Conservation (phyloP, 148 eudicot species). For the Amaranthus cruentus region DNA sequence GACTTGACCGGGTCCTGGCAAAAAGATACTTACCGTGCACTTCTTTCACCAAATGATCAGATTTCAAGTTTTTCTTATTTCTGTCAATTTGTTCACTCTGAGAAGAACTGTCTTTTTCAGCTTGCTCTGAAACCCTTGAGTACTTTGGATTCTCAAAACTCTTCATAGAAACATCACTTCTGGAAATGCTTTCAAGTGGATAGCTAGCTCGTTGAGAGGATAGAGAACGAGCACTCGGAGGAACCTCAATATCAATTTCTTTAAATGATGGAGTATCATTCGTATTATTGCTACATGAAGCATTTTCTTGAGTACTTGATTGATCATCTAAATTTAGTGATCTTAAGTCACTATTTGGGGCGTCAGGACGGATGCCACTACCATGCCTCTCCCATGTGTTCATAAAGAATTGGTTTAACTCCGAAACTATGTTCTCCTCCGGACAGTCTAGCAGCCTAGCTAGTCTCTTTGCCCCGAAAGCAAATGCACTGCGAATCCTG, state of each 20-base stretch:
- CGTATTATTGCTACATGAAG: conserved; percentile 24
- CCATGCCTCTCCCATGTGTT: conserved; percentile 98
- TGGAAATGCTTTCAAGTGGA: conserved; percentile 30
- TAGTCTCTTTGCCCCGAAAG: conserved; percentile 76
- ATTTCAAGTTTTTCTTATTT: conserved; percentile 31
- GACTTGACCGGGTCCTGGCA: conserved; percentile 79
- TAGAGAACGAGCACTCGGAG: conserved; percentile 18
- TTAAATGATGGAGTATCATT: conserved; percentile 26
- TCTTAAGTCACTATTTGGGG: conserved; percentile 34
- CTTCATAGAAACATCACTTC: conserved; percentile 25
- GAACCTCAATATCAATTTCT: conserved; percentile 30
- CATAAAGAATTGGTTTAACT: conserved; percentile 74
- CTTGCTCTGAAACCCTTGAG: conserved; percentile 30
- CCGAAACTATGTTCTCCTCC: conserved; percentile 52
- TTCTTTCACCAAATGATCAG: conserved; percentile 40
- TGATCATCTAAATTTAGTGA: conserved; percentile 29
- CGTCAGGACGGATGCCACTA: conserved; percentile 82
- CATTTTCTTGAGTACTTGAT: conserved; percentile 21
- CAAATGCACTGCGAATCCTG: conserved; percentile 96
- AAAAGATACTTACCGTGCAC: conserved; percentile 59
- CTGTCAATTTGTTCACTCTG: conserved; percentile 28
- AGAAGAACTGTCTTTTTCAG: conserved; percentile 29
- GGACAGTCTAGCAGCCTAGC: conserved; percentile 82
- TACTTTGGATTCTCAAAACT: conserved; percentile 27
- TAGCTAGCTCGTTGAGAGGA: conserved; percentile 34